Evolutionary conservation across 768 basidiomycete species (phyloP), one percentile per base, ranked within the genome.

Genomic region (Phanerochaete sordida): DNA sequence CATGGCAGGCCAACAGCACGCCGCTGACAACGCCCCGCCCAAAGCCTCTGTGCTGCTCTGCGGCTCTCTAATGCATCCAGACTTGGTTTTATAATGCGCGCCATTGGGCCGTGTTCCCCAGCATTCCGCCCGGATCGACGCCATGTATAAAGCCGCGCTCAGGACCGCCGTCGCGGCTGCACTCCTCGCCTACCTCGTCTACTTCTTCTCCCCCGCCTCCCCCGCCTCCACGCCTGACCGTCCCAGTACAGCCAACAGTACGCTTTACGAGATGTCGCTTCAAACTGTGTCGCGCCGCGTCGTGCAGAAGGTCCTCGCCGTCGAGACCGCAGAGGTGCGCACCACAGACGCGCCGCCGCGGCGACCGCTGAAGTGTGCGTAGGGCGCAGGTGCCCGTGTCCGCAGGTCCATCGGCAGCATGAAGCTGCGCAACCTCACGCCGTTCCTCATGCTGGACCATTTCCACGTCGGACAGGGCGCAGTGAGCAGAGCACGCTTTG

Each of bases 401-500:
- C 82, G 94, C 59, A 80, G 96, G 51, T 91, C 88, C 44, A 97
- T 98, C 63, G 96, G 96, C 7, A 81, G 86, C 3, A 75, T 77
- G 73, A 77, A 72, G 47, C 77, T 98, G 37, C 79, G 86, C 52
- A 97, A 95, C 70, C 74, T 97, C 43, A 88, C 89, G 0, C 95
- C 95, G 0, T 98, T 98, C 79, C 79, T 98, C 56, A 87, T 98
- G 90, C 76, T 92, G 12, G 90, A 93, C 69, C 88, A 95, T 68
- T 93, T 93, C 69, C 84, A 86, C 66, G 81, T 90, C 57, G 73
- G 76, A 0, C 72, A 83, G 68, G 90, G 90, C 50, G 87, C 87
- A 8, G 90, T 90, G 67, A 59, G 86, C 74, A 62, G 19, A 33
- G 43, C 46, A 23, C 31, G 46, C 24, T 27, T 24, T 28, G 56